Base-by-base conservation (phyloP, 2,329 filamentous ascomycete species). In the Curvularia sp. region DNA sequence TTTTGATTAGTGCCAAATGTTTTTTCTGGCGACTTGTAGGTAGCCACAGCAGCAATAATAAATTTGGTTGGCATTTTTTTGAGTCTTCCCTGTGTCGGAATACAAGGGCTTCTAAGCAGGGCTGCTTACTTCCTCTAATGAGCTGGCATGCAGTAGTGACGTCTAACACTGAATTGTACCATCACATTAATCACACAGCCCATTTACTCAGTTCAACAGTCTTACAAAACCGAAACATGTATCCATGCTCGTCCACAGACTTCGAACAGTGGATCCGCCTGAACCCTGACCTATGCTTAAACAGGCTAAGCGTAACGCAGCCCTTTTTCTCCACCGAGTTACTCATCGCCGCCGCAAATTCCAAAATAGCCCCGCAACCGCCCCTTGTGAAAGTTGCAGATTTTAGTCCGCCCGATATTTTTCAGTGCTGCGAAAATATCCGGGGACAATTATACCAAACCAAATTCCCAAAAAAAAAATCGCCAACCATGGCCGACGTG, bases 401-500 rank as follows among this genome's bases (percentile, higher is more conserved):
- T 23, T 55, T 55, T 49, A 55, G 55, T 58, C 21, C 18, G 54
- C 49, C 19, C 28, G 10, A 15, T 45, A 19, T 30, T 34, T 34
- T 47, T 23, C 42, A n/a, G 15, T 50, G 6, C 34, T 30, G 21
- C 43, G 18, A 50, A 55, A 30, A 27, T 42, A 21, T 49, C 21
- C 3, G 0, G n/a, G 9, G 13, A n/a, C n/a, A n/a, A n/a, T n/a
- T n/a, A n/a, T n/a, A n/a, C n/a, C n/a, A n/a, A n/a, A n/a, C n/a
- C n/a, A n/a, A n/a, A n/a, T n/a, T n/a, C n/a, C n/a, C n/a, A n/a
- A n/a, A n/a, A n/a, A 15, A 5, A 36, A 34, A 41, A 12, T 36
- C 42, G n/a, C 43, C 43, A 46, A 68, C 63, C 5, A 82, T 81
- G 80, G 68, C 70, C 8, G 81, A 83, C 59, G 67, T 78, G 15